phyloP scores from a whole-genome alignment of 2,329 filamentous ascomycete species.

The Ilyonectria destructans region DNA sequence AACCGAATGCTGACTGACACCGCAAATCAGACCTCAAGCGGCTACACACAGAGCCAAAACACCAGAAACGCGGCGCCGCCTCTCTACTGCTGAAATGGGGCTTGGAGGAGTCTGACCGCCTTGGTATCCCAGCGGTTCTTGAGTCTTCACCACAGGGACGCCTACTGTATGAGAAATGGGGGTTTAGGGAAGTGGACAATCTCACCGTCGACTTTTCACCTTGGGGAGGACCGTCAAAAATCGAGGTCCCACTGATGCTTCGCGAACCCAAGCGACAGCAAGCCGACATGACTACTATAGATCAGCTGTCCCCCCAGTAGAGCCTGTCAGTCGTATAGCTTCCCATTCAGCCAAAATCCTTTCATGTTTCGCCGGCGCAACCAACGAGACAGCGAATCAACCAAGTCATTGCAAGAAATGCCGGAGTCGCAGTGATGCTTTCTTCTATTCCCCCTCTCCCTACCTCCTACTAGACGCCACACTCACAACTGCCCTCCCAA shows the following conservation, averaged over 20 bases:
- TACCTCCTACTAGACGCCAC: constrained; percentile 4
- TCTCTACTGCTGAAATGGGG: constrained; percentile 55
- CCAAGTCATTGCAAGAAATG: not conserved
- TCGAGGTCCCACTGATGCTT: constrained; percentile 46
- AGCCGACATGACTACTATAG: not conserved
- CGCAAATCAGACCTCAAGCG: constrained; percentile 54
- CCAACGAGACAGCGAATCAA: not conserved
- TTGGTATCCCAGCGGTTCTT: constrained; percentile 56
- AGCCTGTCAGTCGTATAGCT: not conserved
- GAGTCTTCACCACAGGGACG: constrained; percentile 55
- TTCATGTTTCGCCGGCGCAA: not conserved
- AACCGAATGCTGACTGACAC: not conserved
- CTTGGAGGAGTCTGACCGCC: constrained; percentile 55
- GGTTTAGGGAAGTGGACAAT: constrained; percentile 53
- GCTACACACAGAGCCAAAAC: constrained; percentile 57
- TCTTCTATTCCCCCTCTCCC: not conserved
- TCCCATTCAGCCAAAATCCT: not conserved
- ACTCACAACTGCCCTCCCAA: not conserved
- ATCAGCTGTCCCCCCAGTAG: not conserved
- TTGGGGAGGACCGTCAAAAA: constrained; percentile 49
- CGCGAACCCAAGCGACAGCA: constrained; percentile 31
- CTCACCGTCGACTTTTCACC: constrained; percentile 48
- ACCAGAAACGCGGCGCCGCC: constrained; percentile 56
- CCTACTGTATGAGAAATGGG: constrained; percentile 55
- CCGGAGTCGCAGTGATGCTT: constrained; percentile 5